These are phyloP conservation scores for Fragaria iinumae DNA, from an alignment of 306 rosid genomes.

Conservation along the genomic window DNA sequence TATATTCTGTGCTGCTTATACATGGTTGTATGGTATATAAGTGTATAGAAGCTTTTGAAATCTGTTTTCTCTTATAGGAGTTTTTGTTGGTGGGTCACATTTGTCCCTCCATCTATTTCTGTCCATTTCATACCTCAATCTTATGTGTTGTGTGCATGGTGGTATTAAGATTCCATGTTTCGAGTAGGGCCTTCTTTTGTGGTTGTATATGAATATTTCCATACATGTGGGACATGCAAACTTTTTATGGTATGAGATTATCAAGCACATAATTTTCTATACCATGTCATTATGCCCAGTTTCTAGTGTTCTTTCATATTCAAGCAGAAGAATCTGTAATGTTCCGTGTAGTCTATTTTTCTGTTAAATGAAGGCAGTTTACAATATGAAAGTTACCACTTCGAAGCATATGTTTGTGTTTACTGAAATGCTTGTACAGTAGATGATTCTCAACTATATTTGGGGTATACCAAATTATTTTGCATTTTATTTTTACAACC, in stretches of 20 bases:
- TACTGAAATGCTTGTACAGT: not conserved
- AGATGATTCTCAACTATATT: not conserved
- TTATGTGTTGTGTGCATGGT: constrained; percentile 49
- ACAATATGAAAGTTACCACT: not conserved
- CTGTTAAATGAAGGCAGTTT: constrained; percentile 1
- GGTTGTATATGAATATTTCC: constrained; percentile 51
- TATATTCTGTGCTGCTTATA: constrained; percentile 1
- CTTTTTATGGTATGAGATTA: constrained; percentile 36
- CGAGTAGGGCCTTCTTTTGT: constrained; percentile 57
- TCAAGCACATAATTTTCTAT: constrained; percentile 9
- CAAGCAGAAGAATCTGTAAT: constrained; percentile 2
- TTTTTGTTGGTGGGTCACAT: not conserved
- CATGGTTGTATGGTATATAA: constrained; percentile 7
- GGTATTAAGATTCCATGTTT: constrained; percentile 49
- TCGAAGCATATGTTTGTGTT: not conserved
- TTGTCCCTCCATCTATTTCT: constrained; percentile 25
- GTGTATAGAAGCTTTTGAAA: not conserved
- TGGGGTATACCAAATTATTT: not conserved
- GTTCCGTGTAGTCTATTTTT: constrained; percentile 8
- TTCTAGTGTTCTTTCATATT: not conserved
- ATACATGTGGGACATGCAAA: constrained; percentile 43
- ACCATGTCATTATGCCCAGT: constrained; percentile 3
- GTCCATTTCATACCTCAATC: constrained; percentile 44
- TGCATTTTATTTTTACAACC: not conserved
- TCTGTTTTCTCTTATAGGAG: not conserved